Conservation (phyloP, 2,329 filamentous ascomycete species). For the Beauveria asiatica region DNA sequence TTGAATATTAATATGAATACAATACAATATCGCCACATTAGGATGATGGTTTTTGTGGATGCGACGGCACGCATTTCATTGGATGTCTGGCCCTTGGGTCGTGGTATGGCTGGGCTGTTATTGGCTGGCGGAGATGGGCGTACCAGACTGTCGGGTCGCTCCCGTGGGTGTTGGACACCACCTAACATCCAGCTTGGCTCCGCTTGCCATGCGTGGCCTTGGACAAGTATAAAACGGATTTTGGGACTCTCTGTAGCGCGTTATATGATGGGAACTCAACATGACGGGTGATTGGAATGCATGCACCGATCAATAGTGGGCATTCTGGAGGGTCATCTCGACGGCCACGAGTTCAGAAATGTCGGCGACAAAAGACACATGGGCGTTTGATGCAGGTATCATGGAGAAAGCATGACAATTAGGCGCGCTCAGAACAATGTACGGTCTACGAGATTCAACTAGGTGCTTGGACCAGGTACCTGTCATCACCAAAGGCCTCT, state of each 20-base stretch:
- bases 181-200: not conserved
- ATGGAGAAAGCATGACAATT: not conserved
- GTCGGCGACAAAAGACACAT: too few relatives aligned
- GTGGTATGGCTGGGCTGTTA: not conserved
- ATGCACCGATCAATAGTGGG: not conserved
- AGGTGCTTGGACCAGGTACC: too few relatives aligned
- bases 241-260: not conserved
- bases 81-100: constrained; percentile 2
- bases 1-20: too few relatives aligned
- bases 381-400: not conserved
- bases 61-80: constrained; percentile 3
- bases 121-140: constrained; percentile 10
- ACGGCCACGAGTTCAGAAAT: not conserved
- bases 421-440: too few relatives aligned
- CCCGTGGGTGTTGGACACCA: not conserved
- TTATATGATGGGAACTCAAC: not conserved
- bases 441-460: too few relatives aligned
- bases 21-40: too few relatives aligned
- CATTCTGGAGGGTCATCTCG: not conserved
- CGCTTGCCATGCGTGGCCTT: not conserved
- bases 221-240: not conserved
- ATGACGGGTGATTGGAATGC: too few relatives aligned
- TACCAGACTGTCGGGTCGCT: constrained; percentile 13
- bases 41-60: constrained; percentile 3
- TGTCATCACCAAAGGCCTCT: not conserved